Evolutionary conservation across 2,329 filamentous ascomycete genomes (phyloP), one percentile per base, ranked within the genome.

Genomic region (Pseudocercospora musae): DNA sequence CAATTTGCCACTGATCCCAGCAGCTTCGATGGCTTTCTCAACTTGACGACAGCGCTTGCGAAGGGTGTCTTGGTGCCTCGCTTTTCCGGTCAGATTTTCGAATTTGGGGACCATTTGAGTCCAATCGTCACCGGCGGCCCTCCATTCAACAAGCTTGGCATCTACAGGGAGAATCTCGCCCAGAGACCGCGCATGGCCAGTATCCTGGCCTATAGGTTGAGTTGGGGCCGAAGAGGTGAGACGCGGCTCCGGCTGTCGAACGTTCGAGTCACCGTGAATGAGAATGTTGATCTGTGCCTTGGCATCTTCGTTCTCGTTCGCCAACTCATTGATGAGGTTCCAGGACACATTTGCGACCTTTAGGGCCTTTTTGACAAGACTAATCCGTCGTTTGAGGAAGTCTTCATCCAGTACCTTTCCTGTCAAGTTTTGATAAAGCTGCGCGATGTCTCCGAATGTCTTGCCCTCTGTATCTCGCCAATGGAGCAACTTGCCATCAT

Each of bases 391-490:
- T 13, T 56, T 52, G 7, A 68, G 59, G 18, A 65, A 64, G 2
- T 60, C 58, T 21, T 31, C 46, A 6, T 42, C 13, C n/a, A 56
- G 50, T 3, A 23, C 40, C 4, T 29, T 21, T 11, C 59, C 63
- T 13, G 60, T 66, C 5, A 57, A 27, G 1, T 62, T 33, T 15
- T 62, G 20, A 25, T 54, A 61, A n/a, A 57, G 46, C 2, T 7
- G n/a, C 4, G 55, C 54, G 15, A 67, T 62, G 9, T 53, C 50
- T 1, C 44, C 11, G 59, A 63, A 68, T 8, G 23, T 33, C 15
- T 64, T 55, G 23, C 53, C 58, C 8, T 59, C 60, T 1, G n/a
- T 50, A 20, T 68, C 65, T 15, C 63, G 37, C 67, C 62, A 66
- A 3, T 58, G 37, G 1, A 63, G 10, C 10, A 68, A 55, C 23